Percentiles rank a stretch among this genome's conserved stretches.
phyloP scores from a whole-genome alignment of 306 rosid species.

The Fragaria iinumae region DNA sequence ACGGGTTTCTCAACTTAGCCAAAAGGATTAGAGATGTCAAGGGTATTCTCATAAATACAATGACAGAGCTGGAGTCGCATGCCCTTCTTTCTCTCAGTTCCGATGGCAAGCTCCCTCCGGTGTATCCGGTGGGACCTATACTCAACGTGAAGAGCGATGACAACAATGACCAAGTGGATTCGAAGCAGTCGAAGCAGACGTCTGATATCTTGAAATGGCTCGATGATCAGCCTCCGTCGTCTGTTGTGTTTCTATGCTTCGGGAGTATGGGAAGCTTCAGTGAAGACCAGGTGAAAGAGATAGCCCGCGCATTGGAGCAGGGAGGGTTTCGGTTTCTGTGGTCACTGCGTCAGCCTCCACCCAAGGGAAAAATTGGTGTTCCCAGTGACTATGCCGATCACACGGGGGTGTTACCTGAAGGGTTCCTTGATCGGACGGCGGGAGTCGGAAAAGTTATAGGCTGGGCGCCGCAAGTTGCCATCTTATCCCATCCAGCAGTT shows the following conservation, averaged over 20 bases:
- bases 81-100: background rate
- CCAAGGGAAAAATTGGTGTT: background rate
- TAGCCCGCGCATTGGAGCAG: slow-evolving; percentile 29
- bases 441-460: background rate
- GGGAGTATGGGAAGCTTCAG: slow-evolving; percentile 43
- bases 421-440: slow-evolving; percentile 48
- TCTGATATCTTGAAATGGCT: slow-evolving; percentile 45
- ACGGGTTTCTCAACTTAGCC: background rate
- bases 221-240: slow-evolving; percentile 51
- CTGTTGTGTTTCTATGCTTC: slow-evolving; percentile 62
- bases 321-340: slow-evolving; percentile 35
- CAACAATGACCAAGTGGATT: background rate
- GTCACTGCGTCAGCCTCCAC: slow-evolving; percentile 45
- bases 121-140: slow-evolving; percentile 27
- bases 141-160: slow-evolving; percentile 6
- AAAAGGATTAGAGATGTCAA: slow-evolving; percentile 19
- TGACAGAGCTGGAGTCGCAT: slow-evolving; percentile 14
- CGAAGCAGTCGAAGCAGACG: background rate
- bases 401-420: slow-evolving; percentile 32
- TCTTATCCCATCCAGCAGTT: slow-evolving; percentile 17
- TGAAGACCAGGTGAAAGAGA: slow-evolving; percentile 35
- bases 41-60: slow-evolving; percentile 27
- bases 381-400: background rate
- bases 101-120: background rate
- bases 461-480: background rate